Conservation (phyloP, 2,329 filamentous ascomycete species). For the Aspergillus intermedius region DNA sequence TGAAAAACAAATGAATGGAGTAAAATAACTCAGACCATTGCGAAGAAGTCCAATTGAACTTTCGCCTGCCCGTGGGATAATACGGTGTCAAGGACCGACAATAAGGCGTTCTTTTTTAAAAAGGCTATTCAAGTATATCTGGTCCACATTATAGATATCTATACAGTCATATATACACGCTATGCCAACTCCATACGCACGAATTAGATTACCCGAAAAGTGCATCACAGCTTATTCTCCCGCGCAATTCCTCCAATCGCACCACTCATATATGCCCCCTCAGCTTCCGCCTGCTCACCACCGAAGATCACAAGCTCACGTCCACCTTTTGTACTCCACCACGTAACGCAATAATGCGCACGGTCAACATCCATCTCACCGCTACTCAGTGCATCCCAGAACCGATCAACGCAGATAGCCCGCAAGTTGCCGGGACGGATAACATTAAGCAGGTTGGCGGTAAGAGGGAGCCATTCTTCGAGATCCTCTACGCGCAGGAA, state of each 20-base stretch:
- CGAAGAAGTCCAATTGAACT: not conserved
- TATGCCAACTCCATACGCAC: constrained; percentile 9
- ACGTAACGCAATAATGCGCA: constrained; percentile 69
- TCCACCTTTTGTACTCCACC: constrained; percentile 70
- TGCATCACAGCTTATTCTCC: constrained; percentile 45
- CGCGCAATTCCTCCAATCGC: constrained; percentile 36
- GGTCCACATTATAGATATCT: not conserved
- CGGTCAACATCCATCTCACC: constrained; percentile 87
- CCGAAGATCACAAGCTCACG: constrained; percentile 51
- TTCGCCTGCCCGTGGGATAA: not conserved
- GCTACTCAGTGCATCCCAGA: constrained; percentile 71
- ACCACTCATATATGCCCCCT: constrained; percentile 50
- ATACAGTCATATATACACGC: not conserved
- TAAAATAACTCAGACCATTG: not conserved
- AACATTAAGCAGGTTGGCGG: constrained; percentile 60
- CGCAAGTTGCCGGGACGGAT: constrained; percentile 59
- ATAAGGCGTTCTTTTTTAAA: no score
- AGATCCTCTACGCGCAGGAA: constrained; percentile 63
- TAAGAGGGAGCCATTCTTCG: constrained; percentile 72
- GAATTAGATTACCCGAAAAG: constrained; percentile 1
- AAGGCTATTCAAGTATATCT: no score
- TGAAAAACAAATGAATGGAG: not conserved
- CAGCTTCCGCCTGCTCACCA: constrained; percentile 20
- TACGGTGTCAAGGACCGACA: not conserved
- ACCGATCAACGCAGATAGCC: constrained; percentile 59